Conservation (phyloP, 352 stramenopile species). For the Phytopythium montanum region DNA sequence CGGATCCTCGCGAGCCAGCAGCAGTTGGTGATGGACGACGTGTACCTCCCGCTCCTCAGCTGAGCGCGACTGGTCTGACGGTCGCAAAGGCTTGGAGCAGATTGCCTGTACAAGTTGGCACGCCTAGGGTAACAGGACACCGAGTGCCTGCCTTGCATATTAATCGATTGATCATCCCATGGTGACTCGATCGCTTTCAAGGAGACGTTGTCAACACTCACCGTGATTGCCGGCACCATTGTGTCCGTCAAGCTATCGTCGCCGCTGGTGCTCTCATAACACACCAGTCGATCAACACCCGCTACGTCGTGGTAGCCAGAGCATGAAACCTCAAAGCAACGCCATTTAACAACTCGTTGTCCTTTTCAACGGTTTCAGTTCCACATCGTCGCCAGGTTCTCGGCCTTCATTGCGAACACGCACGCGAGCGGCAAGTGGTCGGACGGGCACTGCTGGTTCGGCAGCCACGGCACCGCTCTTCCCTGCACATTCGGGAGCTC, state of each 20-base stretch:
- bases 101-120: too few species aligned
- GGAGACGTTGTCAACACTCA: constrained; percentile 44
- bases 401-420: constrained; percentile 47
- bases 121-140: too few species aligned
- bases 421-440: constrained; percentile 75
- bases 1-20: too few species aligned
- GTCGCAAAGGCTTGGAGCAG: too few species aligned
- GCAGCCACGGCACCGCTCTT: constrained; percentile 38
- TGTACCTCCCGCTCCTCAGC: too few species aligned
- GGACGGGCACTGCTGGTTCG: constrained; percentile 65
- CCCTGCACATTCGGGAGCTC: constrained; percentile 36
- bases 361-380: constrained; percentile 24
- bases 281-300: background rate
- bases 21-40: too few species aligned
- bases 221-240: constrained; percentile 61
- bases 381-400: constrained; percentile 46
- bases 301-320: background rate
- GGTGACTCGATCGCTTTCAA: constrained; percentile 36
- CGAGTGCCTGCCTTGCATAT: too few species aligned
- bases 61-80: too few species aligned
- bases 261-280: background rate
- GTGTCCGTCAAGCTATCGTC: background rate
- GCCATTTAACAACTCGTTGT: background rate
- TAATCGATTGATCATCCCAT: too few species aligned
- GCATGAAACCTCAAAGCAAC: background rate